Evolutionary conservation across 108 stramenopile species (phyloP), one percentile per base, ranked within the genome.

Genomic region (Cyclotella atomus): DNA sequence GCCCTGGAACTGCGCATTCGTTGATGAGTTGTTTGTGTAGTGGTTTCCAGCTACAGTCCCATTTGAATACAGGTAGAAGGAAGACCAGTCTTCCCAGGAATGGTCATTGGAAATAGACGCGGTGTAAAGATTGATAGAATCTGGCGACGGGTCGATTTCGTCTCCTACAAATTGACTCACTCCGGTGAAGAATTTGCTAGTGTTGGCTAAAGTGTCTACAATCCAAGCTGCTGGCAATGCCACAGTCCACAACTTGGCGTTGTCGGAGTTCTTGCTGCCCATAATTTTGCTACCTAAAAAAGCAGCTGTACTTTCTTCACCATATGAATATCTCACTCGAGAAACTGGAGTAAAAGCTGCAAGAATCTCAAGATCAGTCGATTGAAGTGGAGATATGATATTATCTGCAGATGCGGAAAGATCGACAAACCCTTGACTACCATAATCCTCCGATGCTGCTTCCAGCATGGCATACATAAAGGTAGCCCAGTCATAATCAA

Each of bases 381-480:
- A 10, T 56, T 73, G 25, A 16, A 81, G 50, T 29, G 60, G 21
- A 23, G 0, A 21, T 7, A 76, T 34, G 15, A 69, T 59, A 65
- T 76, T 75, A 0, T 81, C 69, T 2, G 38, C 43, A 12, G 23
- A 21, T 15, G 68, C 80, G 20, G 19, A 19, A n/a, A 33, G 30
- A 29, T 65, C 46, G 1, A 24, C 65, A 34, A 79, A 70, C 1
- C 32, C 32, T 17, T 44, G 49, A 69, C 68, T 68, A 19, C 73
- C 73, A 49, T 81, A 81, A 7, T 33, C 43, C 8, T 20, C 46
- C 21, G 79, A 32, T 7, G 79, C 73, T 15, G 28, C 66, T 12
- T 9, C 59, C 15, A 81, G 27, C 79, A 81, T 74, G 1, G 36
- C 16, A 8, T 72, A 15, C 0, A 73, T 44, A 33, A 79, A 79